Percentiles rank a stretch among this genome's conserved stretches.
Evolutionary conservation across 257 asterid genomes (phyloP).

Genomic region (Agastache rugosa): DNA sequence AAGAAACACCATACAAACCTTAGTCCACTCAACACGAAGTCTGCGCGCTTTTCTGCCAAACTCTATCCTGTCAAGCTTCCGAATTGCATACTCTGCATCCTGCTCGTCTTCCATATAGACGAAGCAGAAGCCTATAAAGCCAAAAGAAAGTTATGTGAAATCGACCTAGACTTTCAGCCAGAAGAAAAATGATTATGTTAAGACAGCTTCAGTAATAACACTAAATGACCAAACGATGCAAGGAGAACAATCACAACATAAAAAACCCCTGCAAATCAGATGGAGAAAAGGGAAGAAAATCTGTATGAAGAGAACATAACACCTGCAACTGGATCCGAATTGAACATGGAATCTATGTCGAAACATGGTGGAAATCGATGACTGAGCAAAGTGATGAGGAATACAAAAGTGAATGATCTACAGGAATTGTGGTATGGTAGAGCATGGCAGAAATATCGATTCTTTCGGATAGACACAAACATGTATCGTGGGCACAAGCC

Average conservation of each 20-base stretch:
- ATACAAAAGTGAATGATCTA: constrained; percentile 89
- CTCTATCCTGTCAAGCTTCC: constrained; percentile 85
- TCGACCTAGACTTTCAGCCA: constrained; percentile 25
- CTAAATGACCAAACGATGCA: constrained; percentile 40
- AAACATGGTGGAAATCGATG: constrained; percentile 80
- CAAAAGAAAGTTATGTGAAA: constrained; percentile 36
- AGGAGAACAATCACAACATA: constrained; percentile 47
- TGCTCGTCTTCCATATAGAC: constrained; percentile 93
- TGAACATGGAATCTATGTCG: constrained; percentile 90
- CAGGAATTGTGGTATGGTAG: constrained; percentile 72
- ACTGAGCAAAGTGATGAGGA: constrained; percentile 89
- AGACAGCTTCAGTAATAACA: constrained; percentile 42
- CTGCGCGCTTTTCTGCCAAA: constrained; percentile 88
- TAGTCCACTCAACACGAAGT: constrained; percentile 91
- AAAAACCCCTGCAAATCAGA: constrained; percentile 52
- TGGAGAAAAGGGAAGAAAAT: constrained; percentile 41
- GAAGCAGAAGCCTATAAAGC: constrained; percentile 78
- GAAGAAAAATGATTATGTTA: constrained; percentile 30
- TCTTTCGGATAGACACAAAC: constrained; percentile 77
- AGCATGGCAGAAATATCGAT: constrained; percentile 85
- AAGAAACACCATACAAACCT: constrained; percentile 47
- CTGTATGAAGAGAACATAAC: constrained; percentile 68
- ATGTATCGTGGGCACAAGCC: constrained; percentile 82
- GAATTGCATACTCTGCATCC: constrained; percentile 90
- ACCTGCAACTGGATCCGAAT: constrained; percentile 88